Conservation (phyloP, 306 rosid genomes). For the Senna siamea region DNA sequence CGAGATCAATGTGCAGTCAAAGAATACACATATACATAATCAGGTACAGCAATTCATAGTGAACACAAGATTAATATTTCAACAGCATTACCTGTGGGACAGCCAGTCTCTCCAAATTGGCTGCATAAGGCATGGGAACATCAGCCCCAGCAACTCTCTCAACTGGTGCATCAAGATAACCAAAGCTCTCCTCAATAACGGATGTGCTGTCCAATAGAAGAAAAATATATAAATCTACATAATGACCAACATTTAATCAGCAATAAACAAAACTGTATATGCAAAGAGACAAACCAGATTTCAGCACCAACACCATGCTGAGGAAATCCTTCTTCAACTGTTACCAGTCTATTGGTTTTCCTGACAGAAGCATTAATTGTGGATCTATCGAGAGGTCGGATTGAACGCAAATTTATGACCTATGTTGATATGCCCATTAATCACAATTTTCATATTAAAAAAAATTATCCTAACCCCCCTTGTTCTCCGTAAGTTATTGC, state of each 20-base stretch:
- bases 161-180: slow-evolving; percentile 95
- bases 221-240: slow-evolving; percentile 9
- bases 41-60: background rate
- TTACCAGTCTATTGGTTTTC: slow-evolving; percentile 90
- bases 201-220: slow-evolving; percentile 69
- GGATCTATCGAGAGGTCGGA: slow-evolving; percentile 92
- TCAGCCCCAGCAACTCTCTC: slow-evolving; percentile 97
- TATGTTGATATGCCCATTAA: slow-evolving; percentile 33
- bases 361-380: slow-evolving; percentile 91
- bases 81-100: slow-evolving; percentile 80
- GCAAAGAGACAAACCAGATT: slow-evolving; percentile 72
- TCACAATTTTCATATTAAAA: slow-evolving; percentile 24
- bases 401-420: slow-evolving; percentile 92
- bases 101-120: slow-evolving; percentile 96
- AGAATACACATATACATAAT: too few relatives aligned
- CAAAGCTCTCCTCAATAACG: slow-evolving; percentile 93
- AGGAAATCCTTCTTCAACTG: slow-evolving; percentile 99
- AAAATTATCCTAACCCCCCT: background rate
- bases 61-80: background rate
- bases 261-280: slow-evolving; percentile 11
- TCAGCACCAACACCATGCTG: slow-evolving; percentile 99
- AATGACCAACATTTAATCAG: slow-evolving; percentile 25
- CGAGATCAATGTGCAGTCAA: slow-evolving; percentile 5
- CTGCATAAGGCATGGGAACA: slow-evolving; percentile 99
- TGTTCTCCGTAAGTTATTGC: slow-evolving; percentile 26